Percentiles rank a stretch among this genome's conserved stretches.
Evolutionary conservation across 78 protist species (phyloP).

Genomic region (Thecamonas trahens): DNA sequence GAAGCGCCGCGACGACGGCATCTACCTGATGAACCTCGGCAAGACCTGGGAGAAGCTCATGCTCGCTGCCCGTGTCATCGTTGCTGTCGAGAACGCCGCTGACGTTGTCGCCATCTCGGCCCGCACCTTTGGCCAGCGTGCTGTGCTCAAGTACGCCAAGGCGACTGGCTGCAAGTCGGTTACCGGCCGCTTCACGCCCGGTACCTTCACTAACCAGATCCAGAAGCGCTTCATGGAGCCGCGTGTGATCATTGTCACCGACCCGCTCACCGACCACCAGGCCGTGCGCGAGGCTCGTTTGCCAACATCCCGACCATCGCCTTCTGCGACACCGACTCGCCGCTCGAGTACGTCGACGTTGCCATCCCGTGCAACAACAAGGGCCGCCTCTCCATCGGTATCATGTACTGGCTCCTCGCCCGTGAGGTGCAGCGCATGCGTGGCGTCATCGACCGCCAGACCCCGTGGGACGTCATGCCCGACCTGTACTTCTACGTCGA

Average conservation of each 20-base stretch:
- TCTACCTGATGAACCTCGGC: slow-evolving; percentile 93
- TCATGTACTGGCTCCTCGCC: slow-evolving; percentile 97
- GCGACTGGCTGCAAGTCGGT: slow-evolving; percentile 76
- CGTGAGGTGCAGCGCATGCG: slow-evolving; percentile 98
- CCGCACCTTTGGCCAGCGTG: slow-evolving; percentile 94
- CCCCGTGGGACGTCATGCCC: slow-evolving; percentile 89
- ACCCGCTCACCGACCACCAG: slow-evolving; percentile 96
- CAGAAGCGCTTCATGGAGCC: slow-evolving; percentile 95
- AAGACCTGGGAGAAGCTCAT: slow-evolving; percentile 98
- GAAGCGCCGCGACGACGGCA: slow-evolving; percentile 86
- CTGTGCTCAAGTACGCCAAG: slow-evolving; percentile 96
- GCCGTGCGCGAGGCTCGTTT: slow-evolving; percentile 93
- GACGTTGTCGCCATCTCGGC: slow-evolving; percentile 87
- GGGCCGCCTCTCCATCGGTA: slow-evolving; percentile 82
- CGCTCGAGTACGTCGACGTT: slow-evolving; percentile 85
- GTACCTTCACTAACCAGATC: slow-evolving; percentile 99
- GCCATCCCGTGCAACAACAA: slow-evolving; percentile 99
- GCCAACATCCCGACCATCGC: slow-evolving; percentile 98
- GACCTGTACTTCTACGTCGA: slow-evolving; percentile 95
- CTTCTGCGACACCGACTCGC: slow-evolving; percentile 95
- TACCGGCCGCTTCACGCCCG: slow-evolving; percentile 99
- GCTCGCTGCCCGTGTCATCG: slow-evolving; percentile 98
- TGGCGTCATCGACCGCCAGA: slow-evolving; percentile 77
- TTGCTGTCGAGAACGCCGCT: slow-evolving; percentile 96
- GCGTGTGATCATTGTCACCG: slow-evolving; percentile 95